Conservation (phyloP, 139 green algal genomes). For the Nannochloris sp. region DNA sequence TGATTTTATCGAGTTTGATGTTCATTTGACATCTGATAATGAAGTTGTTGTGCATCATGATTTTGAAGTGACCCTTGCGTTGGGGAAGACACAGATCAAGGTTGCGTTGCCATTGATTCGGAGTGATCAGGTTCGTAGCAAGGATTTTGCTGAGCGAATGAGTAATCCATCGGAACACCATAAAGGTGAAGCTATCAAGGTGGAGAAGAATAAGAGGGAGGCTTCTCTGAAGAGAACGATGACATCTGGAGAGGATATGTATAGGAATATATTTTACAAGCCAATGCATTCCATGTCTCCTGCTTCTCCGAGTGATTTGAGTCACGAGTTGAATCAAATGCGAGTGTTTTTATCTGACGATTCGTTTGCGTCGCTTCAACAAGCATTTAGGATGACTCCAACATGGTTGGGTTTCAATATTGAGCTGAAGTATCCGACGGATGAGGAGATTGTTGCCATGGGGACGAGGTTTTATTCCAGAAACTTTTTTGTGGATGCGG, state of each 20-base stretch:
- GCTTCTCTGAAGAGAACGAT: slow-evolving; percentile 28
- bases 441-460: slow-evolving; percentile 22
- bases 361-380: slow-evolving; percentile 25
- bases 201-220: slow-evolving; percentile 12
- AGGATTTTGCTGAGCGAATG: slow-evolving; percentile 21
- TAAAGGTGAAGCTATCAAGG: slow-evolving; percentile 5
- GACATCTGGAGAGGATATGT: slow-evolving; percentile 32
- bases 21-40: slow-evolving; percentile 26
- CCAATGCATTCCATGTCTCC: slow-evolving; percentile 10
- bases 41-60: slow-evolving; percentile 46
- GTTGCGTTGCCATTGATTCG: slow-evolving; percentile 27
- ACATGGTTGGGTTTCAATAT: slow-evolving; percentile 44
- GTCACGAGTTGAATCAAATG: background rate
- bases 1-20: slow-evolving; percentile 43
- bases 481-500: slow-evolving; percentile 38
- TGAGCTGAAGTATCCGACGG: slow-evolving; percentile 43
- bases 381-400: slow-evolving; percentile 32
- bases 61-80: slow-evolving; percentile 27
- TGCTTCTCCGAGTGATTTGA: background rate
- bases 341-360: background rate
- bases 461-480: slow-evolving; percentile 19
- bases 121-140: slow-evolving; percentile 21
- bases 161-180: background rate
- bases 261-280: slow-evolving; percentile 24
- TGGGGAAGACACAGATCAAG: slow-evolving; percentile 23